Evolutionary conservation across 257 asterid genomes (phyloP).

Genomic region (Dorcoceras hygrometricum): DNA sequence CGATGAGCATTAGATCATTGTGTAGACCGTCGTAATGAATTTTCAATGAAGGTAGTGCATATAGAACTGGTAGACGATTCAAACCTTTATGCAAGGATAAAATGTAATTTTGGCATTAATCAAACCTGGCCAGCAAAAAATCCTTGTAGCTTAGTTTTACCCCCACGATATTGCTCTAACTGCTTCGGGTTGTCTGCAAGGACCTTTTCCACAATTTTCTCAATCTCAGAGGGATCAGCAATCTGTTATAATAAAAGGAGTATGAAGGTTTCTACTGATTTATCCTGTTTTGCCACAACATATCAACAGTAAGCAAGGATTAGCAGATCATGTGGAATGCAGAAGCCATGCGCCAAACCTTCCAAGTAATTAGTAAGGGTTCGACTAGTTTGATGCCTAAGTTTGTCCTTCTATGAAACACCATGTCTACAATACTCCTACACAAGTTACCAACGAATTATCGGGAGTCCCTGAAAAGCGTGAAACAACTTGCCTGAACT

Average conservation of each 20-base stretch:
- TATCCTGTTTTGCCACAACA: neutral
- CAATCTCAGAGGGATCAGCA: slow-evolving; percentile 77
- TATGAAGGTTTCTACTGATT: neutral
- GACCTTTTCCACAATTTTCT: slow-evolving; percentile 84
- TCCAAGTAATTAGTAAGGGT: neutral
- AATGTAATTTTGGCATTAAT: slow-evolving; percentile 10
- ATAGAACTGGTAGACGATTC: neutral
- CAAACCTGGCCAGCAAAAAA: slow-evolving; percentile 95
- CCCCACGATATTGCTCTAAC: slow-evolving; percentile 80
- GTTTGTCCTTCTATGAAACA: neutral
- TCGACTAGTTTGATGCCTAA: neutral
- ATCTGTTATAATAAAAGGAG: slow-evolving; percentile 43
- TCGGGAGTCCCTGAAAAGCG: slow-evolving; percentile 11
- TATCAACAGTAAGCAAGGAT: neutral
- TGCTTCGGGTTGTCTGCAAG: slow-evolving; percentile 79
- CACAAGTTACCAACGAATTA: neutral
- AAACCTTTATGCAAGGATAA: slow-evolving; percentile 12
- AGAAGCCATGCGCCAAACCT: neutral
- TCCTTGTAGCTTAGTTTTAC: slow-evolving; percentile 92
- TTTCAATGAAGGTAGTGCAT: no score
- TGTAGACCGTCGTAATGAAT: neutral
- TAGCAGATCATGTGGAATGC: neutral
- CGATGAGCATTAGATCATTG: no score
- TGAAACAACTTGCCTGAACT: slow-evolving; percentile 73
- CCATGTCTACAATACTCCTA: neutral